These are phyloP conservation scores for Tolypocladium paradoxum DNA, from an alignment of 2,329 filamentous ascomycete genomes.

Conservation along the genomic window DNA sequence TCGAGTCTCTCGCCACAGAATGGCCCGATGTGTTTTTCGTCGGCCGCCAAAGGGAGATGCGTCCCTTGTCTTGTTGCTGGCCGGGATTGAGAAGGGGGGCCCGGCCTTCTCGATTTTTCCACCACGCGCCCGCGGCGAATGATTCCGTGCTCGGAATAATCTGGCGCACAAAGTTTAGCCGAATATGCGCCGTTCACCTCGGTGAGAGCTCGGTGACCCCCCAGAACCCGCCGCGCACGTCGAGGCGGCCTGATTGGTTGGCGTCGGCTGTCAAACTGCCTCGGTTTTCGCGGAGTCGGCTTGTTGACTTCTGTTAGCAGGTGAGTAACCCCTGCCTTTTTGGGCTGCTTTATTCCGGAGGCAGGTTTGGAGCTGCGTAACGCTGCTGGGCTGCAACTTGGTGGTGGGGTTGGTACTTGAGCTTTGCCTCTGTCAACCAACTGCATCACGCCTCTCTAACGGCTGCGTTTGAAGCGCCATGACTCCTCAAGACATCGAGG, in stretches of 20 bases:
- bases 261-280: background rate
- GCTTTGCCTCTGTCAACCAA: background rate
- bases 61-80: constrained; percentile 14
- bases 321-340: background rate
- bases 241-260: background rate
- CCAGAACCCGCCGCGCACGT: background rate
- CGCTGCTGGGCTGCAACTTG: background rate
- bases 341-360: background rate
- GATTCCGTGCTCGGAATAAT: constrained; percentile 16
- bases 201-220: background rate
- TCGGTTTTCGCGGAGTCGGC: background rate
- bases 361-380: background rate
- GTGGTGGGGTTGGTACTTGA: background rate
- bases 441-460: background rate
- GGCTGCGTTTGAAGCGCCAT: constrained; percentile 8
- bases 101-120: constrained; percentile 16
- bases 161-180: constrained; percentile 9
- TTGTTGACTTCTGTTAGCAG: background rate
- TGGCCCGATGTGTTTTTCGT: background rate
- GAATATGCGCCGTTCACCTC: constrained; percentile 13
- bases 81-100: constrained; percentile 11
- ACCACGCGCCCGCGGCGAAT: constrained; percentile 12
- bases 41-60: constrained; percentile 4
- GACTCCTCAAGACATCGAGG: constrained; percentile 26
- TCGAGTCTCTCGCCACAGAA: background rate